Base-by-base conservation (phyloP, 305 asterid species). In the Fraxinus nigra region DNA sequence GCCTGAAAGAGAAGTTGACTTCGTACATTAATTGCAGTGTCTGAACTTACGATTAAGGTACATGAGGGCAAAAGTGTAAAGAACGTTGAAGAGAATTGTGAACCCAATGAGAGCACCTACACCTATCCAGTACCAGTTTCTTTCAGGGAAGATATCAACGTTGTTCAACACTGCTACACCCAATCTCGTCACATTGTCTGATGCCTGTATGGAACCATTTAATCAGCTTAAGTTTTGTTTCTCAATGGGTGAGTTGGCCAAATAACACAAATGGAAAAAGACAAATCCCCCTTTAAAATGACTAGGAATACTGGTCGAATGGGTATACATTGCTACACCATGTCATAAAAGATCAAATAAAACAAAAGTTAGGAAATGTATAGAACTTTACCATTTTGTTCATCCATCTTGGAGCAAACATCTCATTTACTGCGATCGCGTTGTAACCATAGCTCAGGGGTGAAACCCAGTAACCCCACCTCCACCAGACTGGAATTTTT, bases 381-480 rank as follows among this genome's bases (percentile, higher is more conserved):
- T 70, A 70, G 46, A 16, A 33, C 40, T 30, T 67, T 88, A 88
- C 92, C 81, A 33, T 0, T 84, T 35, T 81, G 81, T 83, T 61
- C 91, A 86, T 84, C 92, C 92, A 89, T 59, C 92, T 84, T 43
- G 92, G 87, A 78, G 92, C 86, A 69, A 81, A 82, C 90, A 89
- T 76, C 77, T 89, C 92, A 43, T 89, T 89, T 18, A 89, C 90
- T 4, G 91, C 34, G 22, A 89, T 10, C 28, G 90, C 90, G 18
- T 89, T 89, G 87, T 83, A 88, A 14, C 78, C 84, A 16, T 89
- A 89, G 46, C 78, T 79, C 16, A 89, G 76, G 69, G 92, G 92
- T 59, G 92, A 89, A 84, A 88, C 9, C 92, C 92, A 89, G 75
- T 80, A 82, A 7, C 82, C 91, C 92, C 92, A 89, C n/a, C 86